Percentiles rank a stretch among this genome's conserved stretches.
phyloP scores from a whole-genome alignment of 495 filamentous ascomycete species.

The Physcia stellaris region DNA sequence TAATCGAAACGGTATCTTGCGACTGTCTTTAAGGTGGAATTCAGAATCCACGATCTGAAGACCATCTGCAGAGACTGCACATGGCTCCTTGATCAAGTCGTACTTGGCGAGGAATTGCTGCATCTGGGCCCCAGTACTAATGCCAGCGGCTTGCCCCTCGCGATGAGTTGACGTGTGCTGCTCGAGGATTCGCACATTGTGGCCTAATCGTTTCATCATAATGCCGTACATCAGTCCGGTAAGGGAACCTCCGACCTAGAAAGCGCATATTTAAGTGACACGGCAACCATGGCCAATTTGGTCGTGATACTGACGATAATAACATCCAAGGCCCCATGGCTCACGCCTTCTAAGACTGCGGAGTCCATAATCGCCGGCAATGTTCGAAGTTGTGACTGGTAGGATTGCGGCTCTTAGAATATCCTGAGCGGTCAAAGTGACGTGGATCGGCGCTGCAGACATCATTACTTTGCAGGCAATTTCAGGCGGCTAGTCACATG shows the following conservation, averaged over 20 bases:
- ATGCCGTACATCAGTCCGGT: constrained; percentile 23
- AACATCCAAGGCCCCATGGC: too few species aligned
- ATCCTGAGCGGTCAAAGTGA: too few species aligned
- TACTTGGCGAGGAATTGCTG: constrained; percentile 11
- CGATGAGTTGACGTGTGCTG: constrained; percentile 10
- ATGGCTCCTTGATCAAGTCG: constrained; percentile 8
- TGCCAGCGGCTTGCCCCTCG: constrained; percentile 17
- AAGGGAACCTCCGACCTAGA: constrained; percentile 25
- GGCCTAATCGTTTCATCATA: constrained; percentile 20
- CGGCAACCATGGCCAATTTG: too few species aligned
- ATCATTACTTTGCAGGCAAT: too few species aligned
- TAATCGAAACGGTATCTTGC: constrained; percentile 3
- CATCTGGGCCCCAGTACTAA: constrained; percentile 8
- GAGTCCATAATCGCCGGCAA: too few species aligned
- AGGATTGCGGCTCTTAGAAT: too few species aligned
- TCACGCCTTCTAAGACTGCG: too few species aligned
- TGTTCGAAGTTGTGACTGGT: too few species aligned
- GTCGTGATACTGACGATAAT: too few species aligned
- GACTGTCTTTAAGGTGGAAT: not conserved
- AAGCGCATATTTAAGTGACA: too few species aligned
- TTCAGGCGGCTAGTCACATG: too few species aligned
- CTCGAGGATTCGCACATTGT: constrained; percentile 21
- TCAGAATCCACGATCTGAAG: constrained; percentile 3
- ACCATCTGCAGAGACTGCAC: not conserved
- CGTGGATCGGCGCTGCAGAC: too few species aligned